Conservation (phyloP, 2,329 filamentous ascomycete genomes). For the Trichophyton mentagrophytes region DNA sequence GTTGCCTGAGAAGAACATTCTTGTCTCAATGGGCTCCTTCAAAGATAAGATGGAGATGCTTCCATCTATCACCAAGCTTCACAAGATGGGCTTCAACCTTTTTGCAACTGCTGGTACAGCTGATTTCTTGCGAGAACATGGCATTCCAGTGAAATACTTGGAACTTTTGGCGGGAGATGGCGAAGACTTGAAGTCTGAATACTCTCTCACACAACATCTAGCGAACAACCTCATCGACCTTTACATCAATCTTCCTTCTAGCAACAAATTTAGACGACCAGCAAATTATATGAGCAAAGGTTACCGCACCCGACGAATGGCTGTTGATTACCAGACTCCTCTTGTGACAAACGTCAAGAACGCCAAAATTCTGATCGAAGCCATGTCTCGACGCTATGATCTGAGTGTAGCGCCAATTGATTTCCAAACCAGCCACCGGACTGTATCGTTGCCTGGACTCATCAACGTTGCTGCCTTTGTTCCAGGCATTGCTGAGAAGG, state of each 20-base stretch:
- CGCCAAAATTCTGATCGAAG: conserved; percentile 91
- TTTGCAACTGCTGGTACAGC: conserved; percentile 94
- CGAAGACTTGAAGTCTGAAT: conserved; percentile 83
- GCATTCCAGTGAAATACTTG: conserved; percentile 81
- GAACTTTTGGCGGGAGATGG: conserved; percentile 69
- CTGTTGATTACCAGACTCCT: conserved; percentile 93
- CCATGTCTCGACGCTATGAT: conserved; percentile 77
- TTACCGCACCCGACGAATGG: conserved; percentile 93
- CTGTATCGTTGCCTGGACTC: conserved; percentile 58
- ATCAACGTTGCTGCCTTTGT: conserved; percentile 73
- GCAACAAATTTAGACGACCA: conserved; percentile 89
- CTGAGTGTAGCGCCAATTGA: conserved; percentile 73
- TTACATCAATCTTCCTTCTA: conserved; percentile 98
- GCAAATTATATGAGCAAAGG: conserved; percentile 98
- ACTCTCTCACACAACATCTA: conserved; percentile 90
- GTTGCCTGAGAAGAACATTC: conserved; percentile 86
- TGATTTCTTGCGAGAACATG: conserved; percentile 89
- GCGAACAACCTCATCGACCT: conserved; percentile 96
- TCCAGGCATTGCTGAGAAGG: conserved; percentile 53
- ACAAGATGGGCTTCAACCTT: conserved; percentile 84
- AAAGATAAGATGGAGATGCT: conserved; percentile 98
- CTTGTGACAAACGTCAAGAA: conserved; percentile 99
- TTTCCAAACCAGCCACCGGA: conserved; percentile 79
- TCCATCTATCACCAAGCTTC: conserved; percentile 76
- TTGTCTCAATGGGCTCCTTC: conserved; percentile 90